Evolutionary conservation across 1,284 basidiomycete genomes (phyloP), one percentile per base, ranked within the genome.

Genomic region (Phellopilus nigrolimitatus): DNA sequence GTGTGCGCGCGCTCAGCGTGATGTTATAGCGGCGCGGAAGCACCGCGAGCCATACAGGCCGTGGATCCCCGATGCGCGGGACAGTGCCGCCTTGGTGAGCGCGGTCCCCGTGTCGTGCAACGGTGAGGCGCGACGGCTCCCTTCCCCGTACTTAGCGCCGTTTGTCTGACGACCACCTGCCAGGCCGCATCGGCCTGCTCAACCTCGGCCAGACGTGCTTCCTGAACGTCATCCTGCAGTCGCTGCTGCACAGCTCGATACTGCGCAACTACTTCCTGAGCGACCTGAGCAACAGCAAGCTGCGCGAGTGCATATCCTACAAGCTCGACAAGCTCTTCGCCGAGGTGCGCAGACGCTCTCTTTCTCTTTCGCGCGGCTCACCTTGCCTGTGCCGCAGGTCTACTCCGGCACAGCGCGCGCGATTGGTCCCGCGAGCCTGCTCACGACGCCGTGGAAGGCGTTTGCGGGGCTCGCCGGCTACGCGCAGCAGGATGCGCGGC

Each of bases 131-230:
- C 28, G 21, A 15, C n/a, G 15, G 13, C 13, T 4, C n/a, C 12
- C 3, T 4, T 22, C 15, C 39, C 49, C 25, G 60, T 19, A 44
- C 39, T 45, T 24, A 48, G 31, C 42, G 47, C 19, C n/a, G 9
- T 9, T 33, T 54, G 21, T 49, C 45, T 44, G 33, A 45, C n/a
- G n/a, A n/a, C 9, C 15, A 28, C 47, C 8, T 24, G 19, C 12
- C 58, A 90, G 90, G 83, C 49, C 83, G 91, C 8, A 79, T 92
- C 51, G 95, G 95, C 0, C 73, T 97, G 2, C 74, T 97, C 40
- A 97, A 97, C 64, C 82, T 97, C 4, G 91, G 92, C 4, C 91
- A 95, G 61, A 98, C 95, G 0, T 98, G 95, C 63, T 98, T 94
- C 70, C 75, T 98, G 63, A 95, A 93, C 56, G 91, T 90, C 46